Base-by-base conservation (phyloP, 257 asterid genomes). In the Capsicum rhomboideum region DNA sequence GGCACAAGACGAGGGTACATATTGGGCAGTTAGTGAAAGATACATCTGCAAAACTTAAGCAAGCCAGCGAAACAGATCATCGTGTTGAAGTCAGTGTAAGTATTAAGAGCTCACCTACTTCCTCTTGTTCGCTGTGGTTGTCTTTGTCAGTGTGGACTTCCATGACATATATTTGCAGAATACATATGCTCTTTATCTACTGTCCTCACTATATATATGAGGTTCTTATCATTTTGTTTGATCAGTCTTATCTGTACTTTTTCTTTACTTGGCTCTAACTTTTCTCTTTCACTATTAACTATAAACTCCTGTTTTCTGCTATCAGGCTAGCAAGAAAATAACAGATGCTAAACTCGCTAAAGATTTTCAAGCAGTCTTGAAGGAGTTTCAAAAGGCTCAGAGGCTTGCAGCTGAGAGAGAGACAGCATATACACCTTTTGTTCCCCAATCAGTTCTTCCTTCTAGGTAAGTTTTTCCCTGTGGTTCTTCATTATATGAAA, bases 1-100 rank as follows among this genome's bases (percentile, higher is more conserved):
- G 98, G 91, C 98, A 90, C 86, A 95, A 95, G 90, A 92, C 97
- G 26, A 93, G 99, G 86, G 84, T 92, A 67, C 97, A 95, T 87
- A 92, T 95, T 52, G 97, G 95, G 50, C 97, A 95, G 87, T 85
- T 94, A 82, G 97, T 93, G 81, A 95, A 88, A 91, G 97, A 94
- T 84, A 93, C 98, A 53, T 92, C 97, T 31, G 93, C 94, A 55
- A 92, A 94, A 83, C 96, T 95, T 78, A 95, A 91, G 90, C 97
- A 91, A 91, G 98, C 95, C 74, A 95, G 97, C 84, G 97, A 95
- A 85, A 80, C 90, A 75, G 81, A 75, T 49, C 81, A 75, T 75
- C 81, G 61, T 26, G 58, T 49, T 69, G 95, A 91, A 90, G 97
- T 92, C 90, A 87, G 93, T 87, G 98, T 95, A 91, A 89, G 92